Conservation (phyloP, 768 basidiomycete species). For the Rhodosporidiobolus odoratus region DNA sequence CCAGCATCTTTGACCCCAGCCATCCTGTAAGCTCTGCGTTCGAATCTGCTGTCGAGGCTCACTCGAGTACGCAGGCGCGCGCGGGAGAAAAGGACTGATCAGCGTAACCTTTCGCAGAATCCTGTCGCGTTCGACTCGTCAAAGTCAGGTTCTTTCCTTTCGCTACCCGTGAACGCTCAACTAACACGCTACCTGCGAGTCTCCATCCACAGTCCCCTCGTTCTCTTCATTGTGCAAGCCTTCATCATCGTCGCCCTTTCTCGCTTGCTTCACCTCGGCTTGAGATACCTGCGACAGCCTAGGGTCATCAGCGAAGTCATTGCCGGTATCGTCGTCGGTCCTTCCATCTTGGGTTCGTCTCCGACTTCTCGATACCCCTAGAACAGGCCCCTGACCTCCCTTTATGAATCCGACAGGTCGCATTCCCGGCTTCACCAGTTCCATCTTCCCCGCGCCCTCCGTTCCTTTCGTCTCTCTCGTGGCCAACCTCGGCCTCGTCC, state of each 20-base stretch:
- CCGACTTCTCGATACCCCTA: no score
- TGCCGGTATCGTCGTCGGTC: constrained; percentile 77
- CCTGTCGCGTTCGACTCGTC: constrained; percentile 9
- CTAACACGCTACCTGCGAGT: no score
- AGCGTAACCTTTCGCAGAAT: background rate
- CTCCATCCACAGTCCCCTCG: constrained; percentile 13
- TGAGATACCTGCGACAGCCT: constrained; percentile 74
- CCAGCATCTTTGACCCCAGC: constrained; percentile 26
- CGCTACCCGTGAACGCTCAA: background rate
- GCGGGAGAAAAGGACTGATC: no score
- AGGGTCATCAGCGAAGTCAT: constrained; percentile 65
- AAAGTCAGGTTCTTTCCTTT: constrained; percentile 11
- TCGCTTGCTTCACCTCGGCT: constrained; percentile 62
- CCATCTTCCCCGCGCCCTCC: constrained; percentile 71
- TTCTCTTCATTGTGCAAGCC: constrained; percentile 34
- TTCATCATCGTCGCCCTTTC: constrained; percentile 69
- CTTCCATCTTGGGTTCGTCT: constrained; percentile 47
- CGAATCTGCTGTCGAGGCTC: no score
- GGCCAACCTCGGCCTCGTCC: constrained; percentile 58
- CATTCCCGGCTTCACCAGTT: constrained; percentile 70
- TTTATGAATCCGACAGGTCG: constrained; percentile 43
- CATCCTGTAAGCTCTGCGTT: constrained; percentile 4
- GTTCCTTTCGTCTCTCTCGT: constrained; percentile 63
- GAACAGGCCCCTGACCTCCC: background rate
- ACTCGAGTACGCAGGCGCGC: no score